Conservation (phyloP, 306 rosid genomes). For the Lathyrus sativus region DNA sequence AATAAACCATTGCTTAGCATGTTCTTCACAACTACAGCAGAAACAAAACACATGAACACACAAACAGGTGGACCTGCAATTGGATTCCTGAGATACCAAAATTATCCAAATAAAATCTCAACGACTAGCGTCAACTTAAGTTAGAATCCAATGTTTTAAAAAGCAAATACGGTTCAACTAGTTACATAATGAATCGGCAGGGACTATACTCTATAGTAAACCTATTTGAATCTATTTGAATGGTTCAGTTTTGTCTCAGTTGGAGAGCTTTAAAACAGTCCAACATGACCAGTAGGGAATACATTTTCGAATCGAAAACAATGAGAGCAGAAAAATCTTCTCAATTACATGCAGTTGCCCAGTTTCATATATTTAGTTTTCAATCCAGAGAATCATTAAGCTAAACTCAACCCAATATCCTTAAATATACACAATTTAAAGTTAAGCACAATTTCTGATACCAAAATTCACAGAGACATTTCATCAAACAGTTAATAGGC, state of each 20-base stretch:
- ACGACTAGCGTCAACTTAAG: not conserved
- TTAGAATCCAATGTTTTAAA: not conserved
- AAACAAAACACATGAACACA: not conserved
- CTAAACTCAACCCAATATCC: too few species aligned
- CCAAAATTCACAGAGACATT: too few species aligned
- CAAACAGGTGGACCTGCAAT: not conserved
- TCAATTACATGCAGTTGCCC: too few species aligned
- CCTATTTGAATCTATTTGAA: not conserved
- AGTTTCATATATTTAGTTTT: too few species aligned
- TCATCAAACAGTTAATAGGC: too few species aligned
- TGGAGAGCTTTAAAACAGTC: not conserved
- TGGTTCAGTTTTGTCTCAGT: not conserved
- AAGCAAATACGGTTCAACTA: not conserved
- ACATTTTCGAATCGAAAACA: too few species aligned
- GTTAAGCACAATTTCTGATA: too few species aligned
- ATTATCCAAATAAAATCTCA: not conserved
- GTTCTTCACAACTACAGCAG: not conserved
- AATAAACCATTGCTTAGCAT: not conserved
- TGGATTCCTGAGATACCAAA: not conserved
- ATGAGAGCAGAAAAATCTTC: too few species aligned
- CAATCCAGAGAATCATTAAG: too few species aligned
- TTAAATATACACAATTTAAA: too few species aligned
- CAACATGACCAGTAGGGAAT: not conserved
- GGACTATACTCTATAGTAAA: not conserved
- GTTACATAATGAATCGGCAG: not conserved